A percentile compares a stretch with the other conserved stretches of the same genome.
phyloP scores from a whole-genome alignment of 2,329 filamentous ascomycete genomes.

The Myriangium duriaei region DNA sequence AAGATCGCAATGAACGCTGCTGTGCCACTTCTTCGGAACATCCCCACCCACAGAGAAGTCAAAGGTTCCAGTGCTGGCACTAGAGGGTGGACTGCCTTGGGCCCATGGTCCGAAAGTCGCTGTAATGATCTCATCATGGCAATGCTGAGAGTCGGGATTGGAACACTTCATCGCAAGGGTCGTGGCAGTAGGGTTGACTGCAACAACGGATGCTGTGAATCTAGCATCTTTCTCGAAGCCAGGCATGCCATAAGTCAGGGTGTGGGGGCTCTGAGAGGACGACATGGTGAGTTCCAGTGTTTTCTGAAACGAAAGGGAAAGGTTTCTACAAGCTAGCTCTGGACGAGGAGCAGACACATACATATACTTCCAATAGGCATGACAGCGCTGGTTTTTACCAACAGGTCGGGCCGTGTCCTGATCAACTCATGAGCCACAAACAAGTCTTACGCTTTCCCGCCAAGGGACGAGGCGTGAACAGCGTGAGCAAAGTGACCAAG shows the following conservation, averaged over 20 bases:
- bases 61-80: conserved; percentile 4
- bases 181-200: not conserved
- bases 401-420: not conserved
- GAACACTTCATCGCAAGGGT: not conserved
- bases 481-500: too few relatives aligned
- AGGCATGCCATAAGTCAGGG: not conserved
- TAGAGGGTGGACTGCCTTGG: not conserved
- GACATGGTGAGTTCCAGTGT: not conserved
- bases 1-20: too few relatives aligned
- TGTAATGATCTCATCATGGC: conserved; percentile 1
- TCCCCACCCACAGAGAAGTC: conserved; percentile 8
- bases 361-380: not conserved
- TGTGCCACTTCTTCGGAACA: too few relatives aligned
- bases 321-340: not conserved
- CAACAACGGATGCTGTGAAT: not conserved
- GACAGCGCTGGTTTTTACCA: not conserved
- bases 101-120: conserved; percentile 7
- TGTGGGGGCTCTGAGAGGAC: not conserved
- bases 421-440: too few relatives aligned
- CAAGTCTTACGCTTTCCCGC: too few relatives aligned
- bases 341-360: not conserved
- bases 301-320: not conserved
- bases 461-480: too few relatives aligned
- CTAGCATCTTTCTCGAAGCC: not conserved
- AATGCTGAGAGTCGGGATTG: conserved; percentile 1